phyloP scores from a whole-genome alignment of 371 early-diverging fungal species.

The Syncephalastrum racemosum region DNA sequence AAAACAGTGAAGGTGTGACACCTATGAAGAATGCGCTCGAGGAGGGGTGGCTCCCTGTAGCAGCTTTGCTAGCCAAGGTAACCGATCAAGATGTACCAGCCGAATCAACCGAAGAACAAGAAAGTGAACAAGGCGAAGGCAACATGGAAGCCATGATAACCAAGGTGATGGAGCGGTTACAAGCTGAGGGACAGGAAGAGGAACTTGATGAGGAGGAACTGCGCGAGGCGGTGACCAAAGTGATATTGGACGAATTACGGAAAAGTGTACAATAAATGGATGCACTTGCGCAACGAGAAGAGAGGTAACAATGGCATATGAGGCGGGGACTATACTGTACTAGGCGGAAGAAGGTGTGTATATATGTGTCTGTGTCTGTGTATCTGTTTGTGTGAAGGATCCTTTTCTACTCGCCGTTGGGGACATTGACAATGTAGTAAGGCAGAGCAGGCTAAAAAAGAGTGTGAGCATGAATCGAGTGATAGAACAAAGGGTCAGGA shows the following conservation, averaged over 20 bases:
- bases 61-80: slow-evolving; percentile 28
- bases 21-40: slow-evolving; percentile 35
- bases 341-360: too few species aligned
- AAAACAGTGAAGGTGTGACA: slow-evolving; percentile 65
- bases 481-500: slow-evolving; percentile 1
- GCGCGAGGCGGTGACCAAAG: slow-evolving; percentile 37
- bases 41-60: slow-evolving; percentile 48
- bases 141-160: slow-evolving; percentile 25
- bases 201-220: slow-evolving; percentile 43
- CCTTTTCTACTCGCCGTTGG: slow-evolving; percentile 12
- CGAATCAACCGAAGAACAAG: slow-evolving; percentile 13
- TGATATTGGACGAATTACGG: slow-evolving; percentile 39
- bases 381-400: too few species aligned
- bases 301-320: too few species aligned
- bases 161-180: slow-evolving; percentile 30
- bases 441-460: slow-evolving; percentile 45
- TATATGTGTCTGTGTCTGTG: too few species aligned
- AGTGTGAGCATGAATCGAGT: not conserved
- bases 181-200: slow-evolving; percentile 32
- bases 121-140: slow-evolving; percentile 21
- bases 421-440: slow-evolving; percentile 49
- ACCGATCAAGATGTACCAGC: slow-evolving; percentile 32
- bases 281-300: too few species aligned
- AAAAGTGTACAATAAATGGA: slow-evolving; percentile 5
- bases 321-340: too few species aligned